Base-by-base conservation (phyloP, 176 grass and related monocot genomes). In the Typha latifolia region DNA sequence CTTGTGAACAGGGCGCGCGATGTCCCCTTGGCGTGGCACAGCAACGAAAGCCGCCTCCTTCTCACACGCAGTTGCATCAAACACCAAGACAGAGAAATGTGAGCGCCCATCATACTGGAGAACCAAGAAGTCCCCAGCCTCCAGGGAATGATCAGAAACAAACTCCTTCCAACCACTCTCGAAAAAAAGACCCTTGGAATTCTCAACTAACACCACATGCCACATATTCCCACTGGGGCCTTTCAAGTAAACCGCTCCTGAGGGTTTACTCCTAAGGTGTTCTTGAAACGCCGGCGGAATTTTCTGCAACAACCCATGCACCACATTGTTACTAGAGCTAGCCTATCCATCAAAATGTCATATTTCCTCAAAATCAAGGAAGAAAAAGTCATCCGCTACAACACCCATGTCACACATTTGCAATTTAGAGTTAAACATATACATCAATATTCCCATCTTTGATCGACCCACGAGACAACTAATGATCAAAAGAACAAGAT, bases 81-180 rank as follows among this genome's bases (percentile, higher is more conserved):
- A 92, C 14, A 97, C 69, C 24, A 51, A 49, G 3, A 97, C 89
- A 10, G 81, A 90, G 79, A 97, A 97, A 0, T 61, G 62, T 3
- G 63, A 75, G 24, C 4, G 51, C 16, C 81, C 83, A 67, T 87
- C 85, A 32, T 90, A 82, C 21, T 50, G 71, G 72, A 97, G 92
- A 0, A 91, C 70, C 63, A 97, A 65, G 47, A 93, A 77, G 62
- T 92, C 78, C 24, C 88, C 85, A 3, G 12, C 12, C 48, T 68
- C 27, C 7, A 97, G 26, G 1, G 81, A 82, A 61, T 97, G 89
- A 27, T 92, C 88, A 12, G 12, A 53, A 49, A 84, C 81, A 23
- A 97, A 97, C 48, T 82, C 72, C 37, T 81, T 84, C 93, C 88
- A 97, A 12, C 93, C 93, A 57, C 68, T 59, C 50, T 61, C 61